phyloP scores from a whole-genome alignment of 345 rosid species.

The Capsella bursapastoris region DNA sequence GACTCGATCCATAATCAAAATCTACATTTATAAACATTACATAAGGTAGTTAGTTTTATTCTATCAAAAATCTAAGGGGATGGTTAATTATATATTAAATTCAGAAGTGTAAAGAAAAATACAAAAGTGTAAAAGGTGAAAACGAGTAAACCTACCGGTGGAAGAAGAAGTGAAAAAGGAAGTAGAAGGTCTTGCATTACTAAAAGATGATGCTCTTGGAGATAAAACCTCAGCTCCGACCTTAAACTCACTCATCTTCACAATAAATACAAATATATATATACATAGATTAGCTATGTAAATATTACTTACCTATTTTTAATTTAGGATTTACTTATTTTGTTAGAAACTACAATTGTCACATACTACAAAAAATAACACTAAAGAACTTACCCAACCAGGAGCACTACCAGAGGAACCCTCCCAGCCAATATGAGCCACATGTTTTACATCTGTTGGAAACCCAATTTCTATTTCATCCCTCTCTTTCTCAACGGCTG shows the following conservation, averaged over 20 bases:
- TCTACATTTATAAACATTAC: constrained; percentile 27
- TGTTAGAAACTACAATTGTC: neutral
- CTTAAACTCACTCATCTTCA: constrained; percentile 90
- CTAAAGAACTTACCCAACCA: constrained; percentile 70
- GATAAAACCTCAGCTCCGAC: constrained; percentile 69
- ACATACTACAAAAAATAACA: neutral
- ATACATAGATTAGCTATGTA: neutral
- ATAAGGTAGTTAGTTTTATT: neutral
- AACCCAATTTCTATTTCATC: constrained; percentile 80
- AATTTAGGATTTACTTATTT: neutral
- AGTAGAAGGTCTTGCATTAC: constrained; percentile 60
- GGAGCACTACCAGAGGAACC: constrained; percentile 76
- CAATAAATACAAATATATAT: neutral
- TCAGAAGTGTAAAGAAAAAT: neutral
- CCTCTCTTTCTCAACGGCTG: constrained; percentile 62
- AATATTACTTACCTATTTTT: neutral
- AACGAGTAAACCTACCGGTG: constrained; percentile 49
- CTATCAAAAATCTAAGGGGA: too few relatives aligned
- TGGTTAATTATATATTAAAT: neutral
- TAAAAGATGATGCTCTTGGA: constrained; percentile 53
- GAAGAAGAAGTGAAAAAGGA: constrained; percentile 72
- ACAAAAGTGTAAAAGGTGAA: neutral
- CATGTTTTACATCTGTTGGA: constrained; percentile 96
- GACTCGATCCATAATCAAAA: constrained; percentile 41
- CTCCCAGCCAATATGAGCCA: constrained; percentile 92